Evolutionary conservation across 805 yeast species (phyloP).

Genomic region (Candida sanyiensis): DNA sequence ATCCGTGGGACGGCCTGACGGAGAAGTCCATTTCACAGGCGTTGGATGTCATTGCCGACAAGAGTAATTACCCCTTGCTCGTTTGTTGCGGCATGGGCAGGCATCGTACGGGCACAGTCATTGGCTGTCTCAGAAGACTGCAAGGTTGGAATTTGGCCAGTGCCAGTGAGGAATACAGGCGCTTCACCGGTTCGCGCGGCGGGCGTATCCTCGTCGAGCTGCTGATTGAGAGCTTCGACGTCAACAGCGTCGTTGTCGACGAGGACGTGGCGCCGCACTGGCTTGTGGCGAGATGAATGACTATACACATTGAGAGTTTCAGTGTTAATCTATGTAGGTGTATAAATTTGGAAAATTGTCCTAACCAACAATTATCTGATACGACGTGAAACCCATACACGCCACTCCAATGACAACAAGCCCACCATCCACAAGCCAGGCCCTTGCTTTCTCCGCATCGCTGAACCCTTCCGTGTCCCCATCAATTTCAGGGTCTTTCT

Average conservation of each 20-base stretch:
- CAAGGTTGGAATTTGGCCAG: constrained; percentile 97
- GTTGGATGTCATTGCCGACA: constrained; percentile 64
- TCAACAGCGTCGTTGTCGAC: constrained; percentile 37
- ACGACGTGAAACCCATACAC: constrained; percentile 65
- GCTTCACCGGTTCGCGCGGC: constrained; percentile 90
- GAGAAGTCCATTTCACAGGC: constrained; percentile 79
- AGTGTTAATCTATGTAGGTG: too few species aligned
- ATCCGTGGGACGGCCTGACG: constrained; percentile 95
- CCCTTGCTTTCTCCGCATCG: constrained; percentile 32
- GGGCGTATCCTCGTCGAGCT: constrained; percentile 90
- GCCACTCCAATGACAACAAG: constrained; percentile 51
- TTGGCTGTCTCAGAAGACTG: constrained; percentile 85
- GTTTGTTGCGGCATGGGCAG: constrained; percentile 99
- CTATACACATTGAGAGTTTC: too few species aligned
- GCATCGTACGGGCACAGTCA: constrained; percentile 93
- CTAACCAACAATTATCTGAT: constrained; percentile 39
- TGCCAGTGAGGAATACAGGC: constrained; percentile 87
- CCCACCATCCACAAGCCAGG: constrained; percentile 36
- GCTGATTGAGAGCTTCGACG: constrained; percentile 69
- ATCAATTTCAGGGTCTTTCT: not conserved
- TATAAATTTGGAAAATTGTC: too few species aligned
- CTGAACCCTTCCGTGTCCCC: not conserved
- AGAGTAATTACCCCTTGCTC: constrained; percentile 73
- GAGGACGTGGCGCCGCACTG: constrained; percentile 42
- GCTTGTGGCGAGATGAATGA: constrained; percentile 25